Evolutionary conservation across 176 grass and related monocot species (phyloP).

Genomic region (Carex littledalei): DNA sequence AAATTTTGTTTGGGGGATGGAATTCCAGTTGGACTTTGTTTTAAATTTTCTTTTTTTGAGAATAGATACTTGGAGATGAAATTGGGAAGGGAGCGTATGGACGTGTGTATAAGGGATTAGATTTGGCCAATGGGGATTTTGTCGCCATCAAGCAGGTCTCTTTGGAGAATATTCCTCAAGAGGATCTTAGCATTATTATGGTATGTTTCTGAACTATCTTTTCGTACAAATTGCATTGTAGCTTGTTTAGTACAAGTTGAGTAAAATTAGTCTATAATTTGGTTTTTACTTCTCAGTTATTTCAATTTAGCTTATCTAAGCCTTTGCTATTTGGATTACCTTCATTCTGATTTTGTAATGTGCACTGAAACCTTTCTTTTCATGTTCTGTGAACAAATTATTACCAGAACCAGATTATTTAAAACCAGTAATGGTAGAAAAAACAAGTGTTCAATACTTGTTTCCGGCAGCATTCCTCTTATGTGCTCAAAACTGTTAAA

Average conservation of each 20-base stretch:
- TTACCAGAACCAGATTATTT: not conserved
- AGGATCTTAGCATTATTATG: conserved; percentile 99
- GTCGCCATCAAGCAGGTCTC: conserved; percentile 99
- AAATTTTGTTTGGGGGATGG: not conserved
- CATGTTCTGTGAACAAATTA: not conserved
- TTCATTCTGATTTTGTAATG: not conserved
- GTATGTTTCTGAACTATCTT: conserved; percentile 25
- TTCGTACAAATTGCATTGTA: not conserved
- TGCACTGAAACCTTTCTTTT: not conserved
- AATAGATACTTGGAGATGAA: conserved; percentile 94
- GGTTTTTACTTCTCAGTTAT: not conserved
- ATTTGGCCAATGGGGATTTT: conserved; percentile 97
- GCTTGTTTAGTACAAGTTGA: not conserved
- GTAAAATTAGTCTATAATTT: not conserved
- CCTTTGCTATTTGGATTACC: not conserved
- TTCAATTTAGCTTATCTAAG: not conserved
- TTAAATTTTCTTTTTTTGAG: not conserved
- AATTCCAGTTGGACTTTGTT: conserved; percentile 25
- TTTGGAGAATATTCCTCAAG: conserved; percentile 88
- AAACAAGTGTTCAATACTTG: not conserved
- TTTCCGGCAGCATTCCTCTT: not conserved
- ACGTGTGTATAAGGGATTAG: conserved; percentile 95
- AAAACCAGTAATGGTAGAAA: not conserved
- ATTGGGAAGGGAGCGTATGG: conserved; percentile 97
- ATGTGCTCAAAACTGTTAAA: not conserved